Evolutionary conservation across 2,329 filamentous ascomycete genomes (phyloP).

Genomic region (Exutisphaerella laricina): DNA sequence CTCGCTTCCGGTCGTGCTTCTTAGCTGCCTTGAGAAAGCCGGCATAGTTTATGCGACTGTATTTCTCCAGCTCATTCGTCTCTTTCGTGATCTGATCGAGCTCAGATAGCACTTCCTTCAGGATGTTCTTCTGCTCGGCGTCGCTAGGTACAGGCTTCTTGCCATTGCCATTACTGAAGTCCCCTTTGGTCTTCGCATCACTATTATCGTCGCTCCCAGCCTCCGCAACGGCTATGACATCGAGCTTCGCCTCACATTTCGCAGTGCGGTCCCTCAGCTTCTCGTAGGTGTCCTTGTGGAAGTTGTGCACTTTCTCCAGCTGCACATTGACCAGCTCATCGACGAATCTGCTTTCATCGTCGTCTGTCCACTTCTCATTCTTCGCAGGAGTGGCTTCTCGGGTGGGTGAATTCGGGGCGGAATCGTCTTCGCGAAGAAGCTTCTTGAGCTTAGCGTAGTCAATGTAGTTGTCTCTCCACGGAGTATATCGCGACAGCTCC

Average conservation of each 20-base stretch:
- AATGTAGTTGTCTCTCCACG: constrained; percentile 92
- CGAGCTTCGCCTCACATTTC: constrained; percentile 60
- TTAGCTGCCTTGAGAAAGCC: constrained; percentile 97
- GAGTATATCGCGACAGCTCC: constrained; percentile 68
- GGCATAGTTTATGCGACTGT: constrained; percentile 94
- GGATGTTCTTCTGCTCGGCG: constrained; percentile 45
- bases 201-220: constrained; percentile 27
- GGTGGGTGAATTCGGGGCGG: constrained; percentile 43
- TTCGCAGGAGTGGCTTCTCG: constrained; percentile 50
- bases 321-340: constrained; percentile 93
- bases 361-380: constrained; percentile 67
- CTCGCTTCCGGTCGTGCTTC: constrained; percentile 95
- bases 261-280: constrained; percentile 75
- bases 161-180: constrained; percentile 21
- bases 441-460: constrained; percentile 92
- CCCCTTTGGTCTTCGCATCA: not conserved
- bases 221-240: constrained; percentile 45
- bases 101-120: constrained; percentile 70
- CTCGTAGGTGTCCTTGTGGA: constrained; percentile 77
- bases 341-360: constrained; percentile 89
- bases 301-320: constrained; percentile 87
- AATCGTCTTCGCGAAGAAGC: constrained; percentile 67
- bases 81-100: constrained; percentile 85
- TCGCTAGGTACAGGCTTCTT: constrained; percentile 35
- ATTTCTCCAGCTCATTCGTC: constrained; percentile 88